Evolutionary conservation across 345 rosid genomes (phyloP).

Genomic region (Mangifera indica): DNA sequence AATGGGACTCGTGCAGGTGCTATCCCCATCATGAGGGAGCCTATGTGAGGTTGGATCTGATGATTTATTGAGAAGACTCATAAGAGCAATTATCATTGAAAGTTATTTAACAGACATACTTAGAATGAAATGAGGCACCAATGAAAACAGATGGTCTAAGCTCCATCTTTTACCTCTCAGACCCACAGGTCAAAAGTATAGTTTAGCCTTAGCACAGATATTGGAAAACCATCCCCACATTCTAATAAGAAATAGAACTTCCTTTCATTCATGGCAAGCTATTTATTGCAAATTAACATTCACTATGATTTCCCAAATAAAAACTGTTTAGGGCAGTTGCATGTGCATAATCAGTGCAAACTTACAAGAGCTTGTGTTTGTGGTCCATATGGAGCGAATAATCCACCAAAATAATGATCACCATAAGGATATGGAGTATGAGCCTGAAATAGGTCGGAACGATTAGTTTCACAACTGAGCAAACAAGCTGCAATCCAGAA

Average conservation of each 20-base stretch:
- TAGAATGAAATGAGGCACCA: background rate
- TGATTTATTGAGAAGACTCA: background rate
- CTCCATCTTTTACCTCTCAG: background rate
- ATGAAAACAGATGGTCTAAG: too few species aligned
- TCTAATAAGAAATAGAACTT: background rate
- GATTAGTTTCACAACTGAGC: constrained; percentile 10
- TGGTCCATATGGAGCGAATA: constrained; percentile 41
- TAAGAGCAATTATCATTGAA: background rate
- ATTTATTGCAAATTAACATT: background rate
- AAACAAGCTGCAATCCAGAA: constrained; percentile 5
- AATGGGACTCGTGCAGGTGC: constrained; percentile 40
- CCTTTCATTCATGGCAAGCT: background rate
- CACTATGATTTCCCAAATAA: background rate
- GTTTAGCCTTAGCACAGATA: background rate
- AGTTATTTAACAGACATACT: background rate
- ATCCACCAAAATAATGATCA: constrained; percentile 39
- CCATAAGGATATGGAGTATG: constrained; percentile 23
- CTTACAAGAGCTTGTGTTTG: constrained; percentile 42
- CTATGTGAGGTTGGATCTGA: constrained; percentile 38
- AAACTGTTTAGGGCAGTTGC: background rate
- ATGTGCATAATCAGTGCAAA: background rate
- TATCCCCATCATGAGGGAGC: constrained; percentile 33
- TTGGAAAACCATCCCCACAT: background rate
- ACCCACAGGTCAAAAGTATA: too few species aligned
- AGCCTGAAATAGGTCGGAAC: constrained; percentile 29